Evolutionary conservation across 768 basidiomycete genomes (phyloP), one percentile per base, ranked within the genome.

Genomic region (Pisolithus sp.): DNA sequence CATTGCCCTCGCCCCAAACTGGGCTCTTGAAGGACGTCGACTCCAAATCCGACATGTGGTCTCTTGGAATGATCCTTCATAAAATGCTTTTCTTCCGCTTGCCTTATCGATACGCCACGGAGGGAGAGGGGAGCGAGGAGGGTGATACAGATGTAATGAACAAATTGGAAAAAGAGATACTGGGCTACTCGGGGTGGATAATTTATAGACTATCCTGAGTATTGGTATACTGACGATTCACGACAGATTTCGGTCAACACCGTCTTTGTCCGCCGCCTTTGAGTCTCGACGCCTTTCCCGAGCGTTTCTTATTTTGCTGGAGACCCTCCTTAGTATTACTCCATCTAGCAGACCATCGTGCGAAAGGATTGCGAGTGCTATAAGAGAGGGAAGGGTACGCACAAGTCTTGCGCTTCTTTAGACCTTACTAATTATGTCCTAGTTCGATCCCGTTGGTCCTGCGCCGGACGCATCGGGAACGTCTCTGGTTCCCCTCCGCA

Each of bases 11-110:
- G 0, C 82, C 79, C 13, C 68, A 73, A 6, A 85, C 81, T 0
- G 89, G 89, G 0, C 67, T 76, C 20, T 79, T 89, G 7, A 75
- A 73, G 7, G 83, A 87, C 43, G 76, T 91, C 2, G 86, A 90
- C 60, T 90, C 91, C 0, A 93, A 93, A 62, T 80, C 89, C 4
- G 94, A 98, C 63, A 93, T 96, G 84, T 98, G 95, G 94, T 91
- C 90, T 5, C 76, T 98, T 15, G 94, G 94, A 56, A 93, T 98
- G 87, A 90, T 98, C 51, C 75, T 98, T 17, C 85, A 97, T 73
- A 94, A 93, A 60, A 76, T 98, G 54, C 71, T 95, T 1, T 98
- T 96, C 71, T 93, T 97, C 71, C 80, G 81, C 31, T 69, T 95
- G 18, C 94, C 95, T 0, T 97, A 93, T 62, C 77, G 75, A 17